These are phyloP conservation scores for Trifolium repens DNA, from an alignment of 306 rosid species.

Conservation along the genomic window DNA sequence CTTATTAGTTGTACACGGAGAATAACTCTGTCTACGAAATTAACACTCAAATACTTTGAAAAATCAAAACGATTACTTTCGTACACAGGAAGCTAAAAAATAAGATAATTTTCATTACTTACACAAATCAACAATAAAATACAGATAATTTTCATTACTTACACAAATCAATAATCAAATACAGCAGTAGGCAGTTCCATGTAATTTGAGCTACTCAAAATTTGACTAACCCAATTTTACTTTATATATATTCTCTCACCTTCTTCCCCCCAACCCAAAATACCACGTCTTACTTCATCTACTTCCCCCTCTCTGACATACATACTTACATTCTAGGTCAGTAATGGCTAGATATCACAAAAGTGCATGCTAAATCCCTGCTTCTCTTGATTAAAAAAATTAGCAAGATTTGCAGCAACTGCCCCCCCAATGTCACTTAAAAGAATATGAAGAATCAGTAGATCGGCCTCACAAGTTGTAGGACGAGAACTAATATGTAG, in stretches of 20 bases:
- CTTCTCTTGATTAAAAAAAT: constrained; percentile 56
- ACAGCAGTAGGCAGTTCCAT: constrained; percentile 45
- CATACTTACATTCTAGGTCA: constrained; percentile 39
- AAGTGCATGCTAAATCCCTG: constrained; percentile 44
- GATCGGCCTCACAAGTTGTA: constrained; percentile 40
- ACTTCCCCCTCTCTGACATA: constrained; percentile 21
- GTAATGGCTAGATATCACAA: constrained; percentile 37
- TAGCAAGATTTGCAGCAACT: constrained; percentile 42
- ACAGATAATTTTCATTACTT: constrained; percentile 53
- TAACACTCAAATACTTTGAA: not conserved
- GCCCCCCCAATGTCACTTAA: constrained; percentile 9
- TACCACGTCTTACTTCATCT: constrained; percentile 37
- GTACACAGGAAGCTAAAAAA: constrained; percentile 23
- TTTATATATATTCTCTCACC: constrained; percentile 7
- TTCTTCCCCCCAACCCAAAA: constrained; percentile 35
- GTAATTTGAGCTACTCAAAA: constrained; percentile 32
- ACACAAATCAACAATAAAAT: constrained; percentile 53
- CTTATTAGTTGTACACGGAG: too few species aligned
- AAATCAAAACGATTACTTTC: not conserved
- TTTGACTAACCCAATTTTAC: constrained; percentile 35
- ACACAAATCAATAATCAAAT: constrained; percentile 56
- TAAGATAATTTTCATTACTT: constrained; percentile 46
- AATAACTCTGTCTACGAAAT: not conserved
- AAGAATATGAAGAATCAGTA: constrained; percentile 29
- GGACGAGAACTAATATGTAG: constrained; percentile 21